Percentiles rank a stretch among this genome's conserved stretches.
Evolutionary conservation across 148 eudicot species (phyloP).

Genomic region (Spergularia marina): DNA sequence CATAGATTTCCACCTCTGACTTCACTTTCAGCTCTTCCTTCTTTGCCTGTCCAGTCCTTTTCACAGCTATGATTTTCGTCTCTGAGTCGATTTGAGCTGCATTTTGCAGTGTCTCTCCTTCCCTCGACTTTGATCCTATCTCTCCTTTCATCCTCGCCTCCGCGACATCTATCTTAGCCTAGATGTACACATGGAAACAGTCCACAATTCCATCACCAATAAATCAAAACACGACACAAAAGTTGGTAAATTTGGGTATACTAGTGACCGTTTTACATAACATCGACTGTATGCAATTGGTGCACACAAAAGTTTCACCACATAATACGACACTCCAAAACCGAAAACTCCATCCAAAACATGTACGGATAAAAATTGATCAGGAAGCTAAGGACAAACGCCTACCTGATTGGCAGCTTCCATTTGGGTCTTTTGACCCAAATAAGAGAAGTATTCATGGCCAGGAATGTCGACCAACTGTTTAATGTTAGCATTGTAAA

Average conservation of each 20-base stretch:
- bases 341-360: too few relatives aligned
- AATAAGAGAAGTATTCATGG: conserved; percentile 55
- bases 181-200: neutral
- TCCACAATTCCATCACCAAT: too few relatives aligned
- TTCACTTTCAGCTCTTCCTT: conserved; percentile 43
- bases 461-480: conserved; percentile 55
- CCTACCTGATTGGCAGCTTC: conserved; percentile 51
- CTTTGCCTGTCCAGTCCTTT: conserved; percentile 39
- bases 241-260: too few relatives aligned
- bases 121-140: conserved; percentile 41
- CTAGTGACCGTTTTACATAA: too few relatives aligned
- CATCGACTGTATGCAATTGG: too few relatives aligned
- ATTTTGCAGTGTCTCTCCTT: conserved; percentile 44
- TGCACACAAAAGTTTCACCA: too few relatives aligned
- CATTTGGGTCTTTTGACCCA: conserved; percentile 55
- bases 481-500: conserved; percentile 55
- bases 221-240: too few relatives aligned
- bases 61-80: conserved; percentile 38
- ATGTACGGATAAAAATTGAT: too few relatives aligned
- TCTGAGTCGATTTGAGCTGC: conserved; percentile 52
- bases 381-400: too few relatives aligned
- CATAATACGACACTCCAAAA: too few relatives aligned
- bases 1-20: conserved; percentile 42
- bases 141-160: conserved; percentile 53
- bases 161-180: conserved; percentile 50